A percentile compares a stretch with the other conserved stretches of the same genome.
phyloP scores from a whole-genome alignment of 164 flowering plant genomes.

The Vitis rotundifolia region DNA sequence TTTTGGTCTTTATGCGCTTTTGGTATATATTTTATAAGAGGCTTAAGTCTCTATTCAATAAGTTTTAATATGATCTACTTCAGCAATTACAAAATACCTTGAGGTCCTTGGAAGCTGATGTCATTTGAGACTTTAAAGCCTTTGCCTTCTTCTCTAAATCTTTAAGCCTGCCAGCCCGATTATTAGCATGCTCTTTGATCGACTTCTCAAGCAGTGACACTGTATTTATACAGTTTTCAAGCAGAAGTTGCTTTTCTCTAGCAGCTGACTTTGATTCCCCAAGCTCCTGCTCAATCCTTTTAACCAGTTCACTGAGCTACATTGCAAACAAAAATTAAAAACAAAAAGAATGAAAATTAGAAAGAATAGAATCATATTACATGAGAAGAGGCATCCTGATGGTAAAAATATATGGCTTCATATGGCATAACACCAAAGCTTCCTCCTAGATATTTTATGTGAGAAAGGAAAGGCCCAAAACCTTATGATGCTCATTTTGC shows the following conservation, averaged over 20 bases:
- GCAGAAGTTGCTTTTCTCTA: conserved; percentile 54
- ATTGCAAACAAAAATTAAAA: conserved; percentile 13
- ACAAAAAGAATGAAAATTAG: not conserved
- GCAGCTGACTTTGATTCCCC: conserved; percentile 59
- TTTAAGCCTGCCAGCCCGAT: conserved; percentile 68
- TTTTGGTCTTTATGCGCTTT: too few species aligned
- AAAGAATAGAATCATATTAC: not conserved
- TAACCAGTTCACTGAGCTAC: conserved; percentile 79
- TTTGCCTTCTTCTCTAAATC: conserved; percentile 78
- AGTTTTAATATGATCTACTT: not conserved
- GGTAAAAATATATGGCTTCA: not conserved
- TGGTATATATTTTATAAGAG: too few species aligned
- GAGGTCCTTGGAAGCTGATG: conserved; percentile 75
- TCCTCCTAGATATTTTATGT: too few species aligned
- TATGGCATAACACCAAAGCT: not conserved
- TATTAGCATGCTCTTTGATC: conserved; percentile 69
- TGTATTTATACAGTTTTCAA: conserved; percentile 47
- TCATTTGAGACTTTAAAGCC: conserved; percentile 64
- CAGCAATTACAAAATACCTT: conserved; percentile 47
- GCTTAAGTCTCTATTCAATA: too few species aligned
- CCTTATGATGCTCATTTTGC: conserved; percentile 99
- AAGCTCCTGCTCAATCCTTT: conserved; percentile 78
- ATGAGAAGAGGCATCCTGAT: not conserved
- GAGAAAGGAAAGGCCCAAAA: conserved; percentile 18
- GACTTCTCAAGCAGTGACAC: conserved; percentile 74